phyloP scores from a whole-genome alignment of 2,329 filamentous ascomycete genomes.

The Neoarthrinium moseri region DNA sequence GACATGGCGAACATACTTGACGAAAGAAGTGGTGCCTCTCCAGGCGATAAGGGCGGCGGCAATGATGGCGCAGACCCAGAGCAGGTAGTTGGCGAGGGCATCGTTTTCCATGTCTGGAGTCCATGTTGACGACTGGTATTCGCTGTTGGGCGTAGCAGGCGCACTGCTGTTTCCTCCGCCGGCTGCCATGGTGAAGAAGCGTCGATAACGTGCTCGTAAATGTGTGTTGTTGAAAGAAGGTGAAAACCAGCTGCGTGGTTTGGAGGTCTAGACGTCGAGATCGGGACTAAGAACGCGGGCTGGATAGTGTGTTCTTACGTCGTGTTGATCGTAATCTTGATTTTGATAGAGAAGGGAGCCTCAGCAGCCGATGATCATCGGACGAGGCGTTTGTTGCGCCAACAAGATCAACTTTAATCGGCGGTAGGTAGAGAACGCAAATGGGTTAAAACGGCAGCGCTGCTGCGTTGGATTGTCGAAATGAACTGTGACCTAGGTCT shows the following conservation, averaged over 20 bases:
- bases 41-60: constrained; percentile 65
- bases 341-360: not conserved
- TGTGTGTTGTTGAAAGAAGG: not conserved
- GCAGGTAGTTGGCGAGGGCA: constrained; percentile 58
- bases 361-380: not conserved
- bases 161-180: no score
- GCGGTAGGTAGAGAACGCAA: not conserved
- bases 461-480: constrained; percentile 4
- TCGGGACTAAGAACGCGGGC: not conserved
- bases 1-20: constrained; percentile 70
- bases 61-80: constrained; percentile 63
- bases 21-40: constrained; percentile 59
- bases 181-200: not conserved
- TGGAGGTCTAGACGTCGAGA: not conserved
- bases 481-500: no score
- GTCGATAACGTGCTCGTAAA: not conserved
- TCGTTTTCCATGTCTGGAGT: constrained; percentile 45
- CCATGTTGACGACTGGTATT: no score
- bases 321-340: not conserved
- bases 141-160: no score
- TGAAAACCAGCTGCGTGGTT: not conserved
- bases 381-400: constrained; percentile 1
- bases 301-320: not conserved
- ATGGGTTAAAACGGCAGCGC: constrained; percentile 2
- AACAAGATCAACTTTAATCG: constrained; percentile 13